phyloP scores from a whole-genome alignment of 2,329 filamentous ascomycete species.

The Sporothrix mexicana region DNA sequence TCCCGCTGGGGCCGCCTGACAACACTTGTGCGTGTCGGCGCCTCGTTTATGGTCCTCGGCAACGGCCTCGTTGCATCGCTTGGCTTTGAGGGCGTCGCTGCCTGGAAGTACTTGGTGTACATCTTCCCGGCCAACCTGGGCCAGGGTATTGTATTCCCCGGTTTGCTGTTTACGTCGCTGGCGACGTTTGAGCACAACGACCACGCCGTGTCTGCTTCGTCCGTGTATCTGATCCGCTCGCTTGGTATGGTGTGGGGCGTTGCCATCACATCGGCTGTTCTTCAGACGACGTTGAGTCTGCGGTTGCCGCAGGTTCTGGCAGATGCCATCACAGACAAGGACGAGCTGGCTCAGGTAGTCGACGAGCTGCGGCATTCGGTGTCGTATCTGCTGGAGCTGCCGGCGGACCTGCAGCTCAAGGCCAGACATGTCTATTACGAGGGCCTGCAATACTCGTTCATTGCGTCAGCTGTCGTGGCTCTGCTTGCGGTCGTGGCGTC shows the following conservation, averaged over 20 bases:
- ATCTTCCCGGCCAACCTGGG: constrained; percentile 65
- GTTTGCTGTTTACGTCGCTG: constrained; percentile 65
- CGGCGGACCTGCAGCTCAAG: constrained; percentile 61
- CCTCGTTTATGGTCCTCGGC: constrained; percentile 59
- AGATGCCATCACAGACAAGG: constrained; percentile 60
- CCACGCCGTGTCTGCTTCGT: constrained; percentile 32
- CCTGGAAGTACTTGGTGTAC: constrained; percentile 62
- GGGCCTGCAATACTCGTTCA: constrained; percentile 62
- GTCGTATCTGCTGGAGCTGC: constrained; percentile 59
- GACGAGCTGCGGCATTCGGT: constrained; percentile 67
- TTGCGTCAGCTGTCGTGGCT: constrained; percentile 59
- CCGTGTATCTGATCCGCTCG: constrained; percentile 66
- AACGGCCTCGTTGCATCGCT: constrained; percentile 51
- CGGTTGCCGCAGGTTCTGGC: constrained; percentile 59
- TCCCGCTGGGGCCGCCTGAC: constrained; percentile 56
- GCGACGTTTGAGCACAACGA: constrained; percentile 64
- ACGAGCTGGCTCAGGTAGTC: constrained; percentile 57
- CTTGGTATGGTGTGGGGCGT: constrained; percentile 70
- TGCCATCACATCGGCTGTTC: constrained; percentile 65
- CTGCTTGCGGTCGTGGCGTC: constrained; percentile 50
- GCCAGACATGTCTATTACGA: constrained; percentile 66
- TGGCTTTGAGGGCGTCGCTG: constrained; percentile 49
- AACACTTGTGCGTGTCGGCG: constrained; percentile 58
- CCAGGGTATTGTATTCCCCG: constrained; percentile 64
- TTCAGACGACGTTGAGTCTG: constrained; percentile 65